Conservation (phyloP, 257 asterid genomes). For the Anisodus acutangulus region DNA sequence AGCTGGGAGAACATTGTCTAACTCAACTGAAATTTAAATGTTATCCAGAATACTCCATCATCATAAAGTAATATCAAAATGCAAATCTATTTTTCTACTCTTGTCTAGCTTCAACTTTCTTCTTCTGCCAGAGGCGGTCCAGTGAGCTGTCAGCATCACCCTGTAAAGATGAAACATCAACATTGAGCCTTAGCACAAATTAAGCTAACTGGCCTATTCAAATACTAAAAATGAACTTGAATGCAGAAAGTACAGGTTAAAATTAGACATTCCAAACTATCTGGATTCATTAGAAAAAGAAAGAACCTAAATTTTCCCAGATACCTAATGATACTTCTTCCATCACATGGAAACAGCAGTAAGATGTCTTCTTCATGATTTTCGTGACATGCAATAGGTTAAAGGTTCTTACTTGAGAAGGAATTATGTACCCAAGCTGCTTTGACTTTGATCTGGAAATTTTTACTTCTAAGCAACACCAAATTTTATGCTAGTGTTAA, state of each 20-base stretch:
- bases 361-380: background rate
- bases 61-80: background rate
- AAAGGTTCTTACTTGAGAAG: constrained; percentile 6
- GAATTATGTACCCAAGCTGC: background rate
- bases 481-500: background rate
- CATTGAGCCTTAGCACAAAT: background rate
- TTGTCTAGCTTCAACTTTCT: constrained; percentile 39
- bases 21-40: constrained; percentile 18
- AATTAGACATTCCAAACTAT: background rate
- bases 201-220: background rate
- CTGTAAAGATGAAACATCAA: constrained; percentile 26
- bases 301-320: background rate
- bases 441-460: background rate
- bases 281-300: constrained; percentile 2
- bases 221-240: background rate
- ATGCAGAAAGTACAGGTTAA: background rate
- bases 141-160: constrained; percentile 44
- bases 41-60: background rate
- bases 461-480: background rate
- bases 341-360: constrained; percentile 4
- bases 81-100: constrained; percentile 34
- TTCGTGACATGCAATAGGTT: background rate
- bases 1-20: constrained; percentile 16
- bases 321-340: background rate
- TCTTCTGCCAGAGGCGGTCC: constrained; percentile 44